Evolutionary conservation across 495 filamentous ascomycete genomes (phyloP).

Genomic region (Podospora appendiculata): DNA sequence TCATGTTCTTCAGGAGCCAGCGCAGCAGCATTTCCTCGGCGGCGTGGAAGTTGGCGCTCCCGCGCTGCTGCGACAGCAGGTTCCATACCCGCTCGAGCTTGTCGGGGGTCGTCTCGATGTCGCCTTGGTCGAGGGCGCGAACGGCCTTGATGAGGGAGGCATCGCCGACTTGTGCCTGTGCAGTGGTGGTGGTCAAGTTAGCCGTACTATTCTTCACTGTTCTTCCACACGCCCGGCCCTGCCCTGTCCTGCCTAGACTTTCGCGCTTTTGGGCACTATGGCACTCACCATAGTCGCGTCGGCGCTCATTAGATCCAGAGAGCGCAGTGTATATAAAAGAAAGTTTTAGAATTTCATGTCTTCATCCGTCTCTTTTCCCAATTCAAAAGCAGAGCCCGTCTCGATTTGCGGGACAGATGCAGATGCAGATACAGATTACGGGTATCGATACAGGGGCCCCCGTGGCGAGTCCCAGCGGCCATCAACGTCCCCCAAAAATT

Average conservation of each 20-base stretch:
- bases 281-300: neutral
- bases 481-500: neutral
- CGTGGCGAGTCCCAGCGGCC: neutral
- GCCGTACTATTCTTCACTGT: neutral
- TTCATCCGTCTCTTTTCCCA: too few species aligned
- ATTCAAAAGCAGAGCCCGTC: neutral
- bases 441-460: neutral
- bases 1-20: constrained; percentile 44
- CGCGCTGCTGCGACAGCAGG: constrained; percentile 19
- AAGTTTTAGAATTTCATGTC: too few species aligned
- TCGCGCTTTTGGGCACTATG: neutral
- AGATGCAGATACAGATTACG: too few species aligned
- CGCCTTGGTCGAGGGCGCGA: constrained; percentile 31
- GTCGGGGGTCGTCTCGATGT: constrained; percentile 25
- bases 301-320: neutral
- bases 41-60: constrained; percentile 28
- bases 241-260: neutral
- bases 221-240: neutral
- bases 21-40: constrained; percentile 40
- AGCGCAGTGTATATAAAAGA: too few species aligned
- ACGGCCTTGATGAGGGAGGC: constrained; percentile 17
- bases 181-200: neutral
- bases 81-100: constrained; percentile 32
- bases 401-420: neutral
- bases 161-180: constrained; percentile 11